phyloP scores from a whole-genome alignment of 257 asterid species.

The Apocynum venetum region DNA sequence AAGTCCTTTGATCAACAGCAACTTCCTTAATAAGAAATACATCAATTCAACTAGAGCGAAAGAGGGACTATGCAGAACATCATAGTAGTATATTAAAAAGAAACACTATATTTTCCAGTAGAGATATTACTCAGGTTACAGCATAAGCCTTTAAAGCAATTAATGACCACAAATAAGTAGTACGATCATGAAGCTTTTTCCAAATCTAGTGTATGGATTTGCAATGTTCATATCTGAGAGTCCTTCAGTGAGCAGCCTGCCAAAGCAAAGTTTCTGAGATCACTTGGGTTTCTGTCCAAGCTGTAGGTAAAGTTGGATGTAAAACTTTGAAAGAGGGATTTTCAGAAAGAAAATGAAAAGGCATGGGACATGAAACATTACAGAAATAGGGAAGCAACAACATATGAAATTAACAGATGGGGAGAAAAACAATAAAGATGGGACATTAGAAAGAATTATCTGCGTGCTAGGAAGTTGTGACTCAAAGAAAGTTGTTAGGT shows the following conservation, averaged over 20 bases:
- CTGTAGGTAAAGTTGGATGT: not conserved
- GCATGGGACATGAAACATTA: not conserved
- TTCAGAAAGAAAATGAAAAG: not conserved
- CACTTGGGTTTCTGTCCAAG: not conserved
- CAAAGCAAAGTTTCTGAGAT: not conserved
- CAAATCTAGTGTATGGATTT: not conserved
- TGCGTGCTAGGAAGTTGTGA: not conserved
- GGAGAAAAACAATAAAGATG: not conserved
- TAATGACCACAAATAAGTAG: not conserved
- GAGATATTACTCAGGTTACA: not conserved
- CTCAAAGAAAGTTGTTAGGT: not conserved
- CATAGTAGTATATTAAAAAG: not conserved
- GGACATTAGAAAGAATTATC: not conserved
- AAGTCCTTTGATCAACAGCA: not conserved
- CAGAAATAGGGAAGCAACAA: not conserved
- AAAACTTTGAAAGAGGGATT: not conserved
- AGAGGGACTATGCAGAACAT: not conserved
- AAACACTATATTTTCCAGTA: not conserved
- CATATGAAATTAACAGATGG: not conserved
- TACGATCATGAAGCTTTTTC: not conserved
- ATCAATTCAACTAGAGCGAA: not conserved
- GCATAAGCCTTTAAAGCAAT: not conserved
- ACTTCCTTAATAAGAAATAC: not conserved
- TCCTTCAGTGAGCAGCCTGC: not conserved
- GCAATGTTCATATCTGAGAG: not conserved